Evolutionary conservation across 805 yeast genomes (phyloP).

Genomic region (Starmerella apis): DNA sequence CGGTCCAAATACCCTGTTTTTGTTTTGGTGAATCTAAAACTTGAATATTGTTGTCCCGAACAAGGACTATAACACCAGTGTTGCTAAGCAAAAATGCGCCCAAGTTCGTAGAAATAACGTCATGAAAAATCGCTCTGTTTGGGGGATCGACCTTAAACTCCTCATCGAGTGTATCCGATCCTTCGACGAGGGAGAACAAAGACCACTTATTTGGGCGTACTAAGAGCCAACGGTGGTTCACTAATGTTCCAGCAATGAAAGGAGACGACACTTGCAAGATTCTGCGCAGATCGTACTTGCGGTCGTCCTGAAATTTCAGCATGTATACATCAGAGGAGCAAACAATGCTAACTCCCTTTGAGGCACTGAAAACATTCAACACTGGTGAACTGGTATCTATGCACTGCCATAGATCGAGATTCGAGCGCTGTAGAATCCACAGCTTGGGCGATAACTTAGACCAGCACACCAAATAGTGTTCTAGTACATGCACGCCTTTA

Average conservation of each 20-base stretch:
- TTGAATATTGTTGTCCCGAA: slow-evolving; percentile 17
- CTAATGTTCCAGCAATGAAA: not conserved
- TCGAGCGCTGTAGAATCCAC: slow-evolving; percentile 12
- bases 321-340: slow-evolving; percentile 10
- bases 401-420: slow-evolving; percentile 6
- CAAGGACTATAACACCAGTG: not conserved
- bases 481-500: slow-evolving; percentile 13
- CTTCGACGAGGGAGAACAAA: not conserved
- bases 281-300: not conserved
- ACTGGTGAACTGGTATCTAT: slow-evolving; percentile 7
- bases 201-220: slow-evolving; percentile 10
- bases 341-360: slow-evolving; percentile 6
- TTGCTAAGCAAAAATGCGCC: slow-evolving; percentile 11
- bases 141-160: slow-evolving; percentile 17
- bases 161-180: slow-evolving; percentile 1
- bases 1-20: not conserved
- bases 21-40: slow-evolving; percentile 1
- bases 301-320: not conserved
- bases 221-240: not conserved
- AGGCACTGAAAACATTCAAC: slow-evolving; percentile 4
- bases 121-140: not conserved
- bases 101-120: not conserved
- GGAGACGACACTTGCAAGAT: not conserved
- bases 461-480: slow-evolving; percentile 14
- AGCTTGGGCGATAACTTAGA: not conserved